A percentile compares a stretch with the other conserved stretches of the same genome.
Conservation (phyloP, 1,284 basidiomycete species). For the Cerioporus squamosus region DNA sequence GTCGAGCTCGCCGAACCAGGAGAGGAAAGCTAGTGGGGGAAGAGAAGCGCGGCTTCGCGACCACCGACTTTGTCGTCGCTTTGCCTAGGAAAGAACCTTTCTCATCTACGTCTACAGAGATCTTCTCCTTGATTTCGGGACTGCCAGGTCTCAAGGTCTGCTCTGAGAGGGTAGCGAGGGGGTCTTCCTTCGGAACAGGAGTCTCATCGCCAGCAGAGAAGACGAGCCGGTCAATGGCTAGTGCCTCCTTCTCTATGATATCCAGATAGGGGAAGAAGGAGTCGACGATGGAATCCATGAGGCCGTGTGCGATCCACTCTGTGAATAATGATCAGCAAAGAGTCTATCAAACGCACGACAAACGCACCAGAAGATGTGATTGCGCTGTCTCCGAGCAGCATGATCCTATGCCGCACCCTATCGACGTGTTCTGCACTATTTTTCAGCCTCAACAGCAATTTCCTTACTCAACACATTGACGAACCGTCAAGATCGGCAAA, state of each 20-base stretch:
- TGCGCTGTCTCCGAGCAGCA: constrained; percentile 59
- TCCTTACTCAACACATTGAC: not conserved
- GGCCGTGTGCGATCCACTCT: constrained; percentile 96
- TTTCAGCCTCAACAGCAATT: not conserved
- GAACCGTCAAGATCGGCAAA: constrained; percentile 85
- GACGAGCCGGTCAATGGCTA: constrained; percentile 78
- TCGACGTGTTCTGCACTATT: constrained; percentile 72
- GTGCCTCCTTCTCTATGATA: constrained; percentile 84
- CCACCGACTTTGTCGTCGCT: constrained; percentile 2
- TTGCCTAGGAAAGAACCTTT: constrained; percentile 14
- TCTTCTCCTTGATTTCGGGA: constrained; percentile 4
- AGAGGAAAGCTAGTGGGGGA: constrained; percentile 26
- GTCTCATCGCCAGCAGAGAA: constrained; percentile 39
- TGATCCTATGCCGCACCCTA: constrained; percentile 75
- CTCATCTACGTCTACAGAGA: constrained; percentile 3
- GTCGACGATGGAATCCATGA: constrained; percentile 94
- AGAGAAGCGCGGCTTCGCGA: constrained; percentile 26
- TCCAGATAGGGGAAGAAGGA: constrained; percentile 90
- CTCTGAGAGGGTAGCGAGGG: not conserved
- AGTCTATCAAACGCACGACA: not conserved
- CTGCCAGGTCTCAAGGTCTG: not conserved
- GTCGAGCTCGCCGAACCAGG: constrained; percentile 24
- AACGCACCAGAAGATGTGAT: constrained; percentile 71
- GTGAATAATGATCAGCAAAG: constrained; percentile 3
- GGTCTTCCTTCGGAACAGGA: not conserved